These are phyloP conservation scores for Schwanniomyces vanrijiae DNA, from an alignment of 805 yeast species.

Conservation along the genomic window DNA sequence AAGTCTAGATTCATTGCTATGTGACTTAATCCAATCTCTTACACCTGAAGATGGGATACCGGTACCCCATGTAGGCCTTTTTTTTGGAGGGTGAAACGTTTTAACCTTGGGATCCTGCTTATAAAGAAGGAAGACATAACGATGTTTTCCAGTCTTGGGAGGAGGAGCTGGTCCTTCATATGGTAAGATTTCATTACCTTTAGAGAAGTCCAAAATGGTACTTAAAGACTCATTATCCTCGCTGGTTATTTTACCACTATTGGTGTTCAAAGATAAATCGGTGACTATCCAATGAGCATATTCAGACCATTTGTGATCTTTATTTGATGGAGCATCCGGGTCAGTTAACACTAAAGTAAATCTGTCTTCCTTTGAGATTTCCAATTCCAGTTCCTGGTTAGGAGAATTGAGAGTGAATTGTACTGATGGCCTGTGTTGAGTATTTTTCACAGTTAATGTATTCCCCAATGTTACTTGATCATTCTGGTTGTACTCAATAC, in stretches of 20 bases:
- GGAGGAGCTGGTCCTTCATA: constrained; percentile 94
- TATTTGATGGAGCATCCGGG: constrained; percentile 89
- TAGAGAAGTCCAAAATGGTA: constrained; percentile 32
- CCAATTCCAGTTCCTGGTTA: constrained; percentile 41
- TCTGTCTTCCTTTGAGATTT: constrained; percentile 44
- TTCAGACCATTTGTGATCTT: constrained; percentile 87
- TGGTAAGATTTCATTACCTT: constrained; percentile 45
- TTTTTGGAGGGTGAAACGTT: constrained; percentile 44
- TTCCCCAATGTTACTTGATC: constrained; percentile 79
- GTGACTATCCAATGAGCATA: constrained; percentile 72
- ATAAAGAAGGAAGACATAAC: constrained; percentile 76
- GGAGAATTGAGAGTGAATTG: constrained; percentile 61
- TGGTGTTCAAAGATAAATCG: constrained; percentile 48
- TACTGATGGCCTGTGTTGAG: constrained; percentile 67
- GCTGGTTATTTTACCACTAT: constrained; percentile 13
- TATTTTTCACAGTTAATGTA: constrained; percentile 58
- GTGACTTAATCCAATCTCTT: constrained; percentile 65
- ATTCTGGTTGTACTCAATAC: constrained; percentile 57
- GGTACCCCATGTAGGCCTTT: constrained; percentile 82
- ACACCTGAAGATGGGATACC: constrained; percentile 80
- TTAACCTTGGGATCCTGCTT: constrained; percentile 55
- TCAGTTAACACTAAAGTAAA: constrained; percentile 83
- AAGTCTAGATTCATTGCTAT: constrained; percentile 56
- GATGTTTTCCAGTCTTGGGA: constrained; percentile 77
- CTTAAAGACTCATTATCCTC: constrained; percentile 31